Evolutionary conservation across 805 yeast species (phyloP).

Genomic region (Lipomyces sp.): DNA sequence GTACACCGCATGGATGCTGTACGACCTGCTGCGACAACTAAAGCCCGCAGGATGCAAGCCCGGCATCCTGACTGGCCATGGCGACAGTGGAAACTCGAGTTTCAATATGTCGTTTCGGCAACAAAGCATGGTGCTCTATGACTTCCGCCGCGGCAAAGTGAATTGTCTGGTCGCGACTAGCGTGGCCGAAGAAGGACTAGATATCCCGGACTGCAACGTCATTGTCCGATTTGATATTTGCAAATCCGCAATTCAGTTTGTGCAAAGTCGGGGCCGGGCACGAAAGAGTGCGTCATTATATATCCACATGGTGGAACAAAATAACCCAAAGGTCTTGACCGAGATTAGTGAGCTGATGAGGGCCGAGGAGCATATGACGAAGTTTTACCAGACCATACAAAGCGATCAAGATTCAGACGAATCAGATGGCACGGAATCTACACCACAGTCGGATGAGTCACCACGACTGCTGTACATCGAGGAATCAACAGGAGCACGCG

Average conservation of each 20-base stretch:
- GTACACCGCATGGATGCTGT: slow-evolving; percentile 9
- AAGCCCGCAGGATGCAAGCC: slow-evolving; percentile 1
- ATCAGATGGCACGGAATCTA: background rate
- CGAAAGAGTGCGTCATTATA: slow-evolving; percentile 3
- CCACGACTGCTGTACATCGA: background rate
- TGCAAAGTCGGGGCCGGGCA: slow-evolving; percentile 20
- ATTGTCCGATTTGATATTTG: slow-evolving; percentile 14
- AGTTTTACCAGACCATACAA: slow-evolving; percentile 1
- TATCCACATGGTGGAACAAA: slow-evolving; percentile 4
- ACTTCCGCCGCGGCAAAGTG: slow-evolving; percentile 6
- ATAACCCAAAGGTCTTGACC: background rate
- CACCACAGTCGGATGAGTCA: background rate
- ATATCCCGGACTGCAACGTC: slow-evolving; percentile 16
- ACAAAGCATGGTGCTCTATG: slow-evolving; percentile 6
- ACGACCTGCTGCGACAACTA: background rate
- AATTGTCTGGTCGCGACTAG: slow-evolving; percentile 15
- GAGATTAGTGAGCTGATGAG: background rate
- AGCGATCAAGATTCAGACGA: background rate
- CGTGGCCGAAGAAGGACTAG: slow-evolving; percentile 23
- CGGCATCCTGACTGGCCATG: slow-evolving; percentile 10
- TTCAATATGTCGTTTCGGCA: slow-evolving; percentile 9
- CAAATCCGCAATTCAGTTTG: slow-evolving; percentile 5
- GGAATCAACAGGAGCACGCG: slow-evolving; percentile 6
- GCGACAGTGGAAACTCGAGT: background rate
- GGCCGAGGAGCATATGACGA: slow-evolving; percentile 1